phyloP scores from a whole-genome alignment of 176 grass and related monocot genomes.

The Triticum turgidum region DNA sequence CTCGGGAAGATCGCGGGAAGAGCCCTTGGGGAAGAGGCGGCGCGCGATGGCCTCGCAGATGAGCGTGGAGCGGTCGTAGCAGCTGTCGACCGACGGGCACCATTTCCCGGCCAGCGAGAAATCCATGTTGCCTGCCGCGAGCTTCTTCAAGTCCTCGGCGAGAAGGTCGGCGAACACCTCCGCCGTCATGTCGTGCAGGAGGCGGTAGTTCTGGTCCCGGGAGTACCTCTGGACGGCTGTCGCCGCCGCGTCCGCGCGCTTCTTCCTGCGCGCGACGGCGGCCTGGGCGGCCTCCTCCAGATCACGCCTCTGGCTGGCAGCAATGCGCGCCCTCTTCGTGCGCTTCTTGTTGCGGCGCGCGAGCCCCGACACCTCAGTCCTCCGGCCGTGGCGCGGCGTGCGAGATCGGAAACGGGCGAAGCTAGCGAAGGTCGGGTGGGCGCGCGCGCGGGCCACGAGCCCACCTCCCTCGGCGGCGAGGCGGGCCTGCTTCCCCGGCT shows the following conservation, averaged over 20 bases:
- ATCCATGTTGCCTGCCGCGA: constrained; percentile 36
- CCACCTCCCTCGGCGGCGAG: not conserved
- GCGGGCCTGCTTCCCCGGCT: constrained; percentile 12
- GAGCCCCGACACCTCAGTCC: not conserved
- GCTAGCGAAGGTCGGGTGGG: no score
- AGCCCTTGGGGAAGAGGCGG: constrained; percentile 58
- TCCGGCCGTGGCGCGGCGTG: not conserved
- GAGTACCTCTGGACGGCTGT: constrained; percentile 50
- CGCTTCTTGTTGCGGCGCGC: not conserved
- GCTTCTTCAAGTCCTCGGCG: constrained; percentile 50
- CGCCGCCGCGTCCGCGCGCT: constrained; percentile 34
- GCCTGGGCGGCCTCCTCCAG: constrained; percentile 11
- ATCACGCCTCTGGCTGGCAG: constrained; percentile 37
- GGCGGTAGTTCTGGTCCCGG: constrained; percentile 46
- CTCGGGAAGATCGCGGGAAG: constrained; percentile 23
- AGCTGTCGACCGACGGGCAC: constrained; percentile 59
- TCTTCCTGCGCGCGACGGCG: constrained; percentile 35
- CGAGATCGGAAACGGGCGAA: not conserved
- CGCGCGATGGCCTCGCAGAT: constrained; percentile 68
- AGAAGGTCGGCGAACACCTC: constrained; percentile 59
- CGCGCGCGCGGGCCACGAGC: not conserved
- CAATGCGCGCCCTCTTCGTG: constrained; percentile 40
- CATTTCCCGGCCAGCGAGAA: constrained; percentile 72
- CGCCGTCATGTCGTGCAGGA: constrained; percentile 54
- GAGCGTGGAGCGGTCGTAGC: constrained; percentile 63